Evolutionary conservation across 2,329 filamentous ascomycete genomes (phyloP), one percentile per base, ranked within the genome.

Genomic region (Colletotrichum tabaci): DNA sequence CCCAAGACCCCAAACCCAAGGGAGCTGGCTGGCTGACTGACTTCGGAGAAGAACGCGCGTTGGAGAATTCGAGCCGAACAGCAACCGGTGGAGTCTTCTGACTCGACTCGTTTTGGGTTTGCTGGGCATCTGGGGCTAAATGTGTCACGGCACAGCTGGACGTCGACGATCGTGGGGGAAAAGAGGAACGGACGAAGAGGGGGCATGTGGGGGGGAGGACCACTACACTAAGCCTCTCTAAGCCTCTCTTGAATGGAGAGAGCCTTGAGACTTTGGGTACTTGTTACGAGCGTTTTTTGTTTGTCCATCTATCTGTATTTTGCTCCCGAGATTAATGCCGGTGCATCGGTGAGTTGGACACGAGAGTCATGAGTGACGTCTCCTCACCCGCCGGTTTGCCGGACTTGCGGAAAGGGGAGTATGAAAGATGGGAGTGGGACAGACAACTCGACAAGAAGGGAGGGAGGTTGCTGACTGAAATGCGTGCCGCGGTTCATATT

Each of bases 401-500:
- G 12, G 21, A 23, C 8, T 35, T 26, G 23, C n/a, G 15, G 50
- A 38, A 38, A 21, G 23, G 35, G 30, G 16, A 18, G 57, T 15
- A 21, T 40, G 57, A 5, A 52, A 13, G 47, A 38, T 67, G 64
- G 64, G 57, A 38, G 50, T 23, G 21, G 16, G 6, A 61, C 50
- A 5, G 5, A 30, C 30, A 30, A 30, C 30, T 30, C 30, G 30
- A 30, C 30, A 30, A 30, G 30, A 26, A 62, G 46, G 57, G 64
- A 67, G 23, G 68, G 64, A 67, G 23, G 68, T 71, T 62, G 52
- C 68, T 68, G 38, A 68, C 57, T 68, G 52, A 47, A 30, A 9
- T 18, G n/a, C 38, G 26, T 21, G 23, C 26, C 8, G 38, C 46
- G 44, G 44, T 47, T 50, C 52, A 49, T 26, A 26, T 1, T 46